Conservation (phyloP, 1,284 basidiomycete genomes). For the Rhodofomes roseus region DNA sequence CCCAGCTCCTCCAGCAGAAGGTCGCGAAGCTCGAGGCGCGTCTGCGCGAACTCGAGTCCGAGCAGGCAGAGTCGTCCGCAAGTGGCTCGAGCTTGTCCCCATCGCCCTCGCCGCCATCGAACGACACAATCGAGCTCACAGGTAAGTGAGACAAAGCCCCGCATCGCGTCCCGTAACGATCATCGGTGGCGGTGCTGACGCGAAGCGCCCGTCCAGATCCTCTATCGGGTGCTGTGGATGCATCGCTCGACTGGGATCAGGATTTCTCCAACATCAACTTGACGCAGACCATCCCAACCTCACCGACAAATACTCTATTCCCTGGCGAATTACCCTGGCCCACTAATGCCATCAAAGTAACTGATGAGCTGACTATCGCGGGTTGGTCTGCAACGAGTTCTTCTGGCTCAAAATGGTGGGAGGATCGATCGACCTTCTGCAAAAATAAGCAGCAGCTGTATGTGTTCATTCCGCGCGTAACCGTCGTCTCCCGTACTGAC, state of each 20-base stretch:
- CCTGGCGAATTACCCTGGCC: not conserved
- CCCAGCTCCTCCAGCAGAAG: slow-evolving; percentile 56
- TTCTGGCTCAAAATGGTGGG: slow-evolving; percentile 20
- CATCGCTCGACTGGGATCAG: not conserved
- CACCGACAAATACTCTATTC: not conserved
- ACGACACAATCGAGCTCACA: not conserved
- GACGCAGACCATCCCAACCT: not conserved
- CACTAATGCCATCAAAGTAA: not conserved
- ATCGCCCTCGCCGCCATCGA: slow-evolving; percentile 4
- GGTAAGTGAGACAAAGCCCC: not conserved
- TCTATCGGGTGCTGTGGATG: not conserved
- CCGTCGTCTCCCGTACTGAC: slow-evolving; percentile 6
- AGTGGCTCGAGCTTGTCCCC: slow-evolving; percentile 3
- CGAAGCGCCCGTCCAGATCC: not conserved
- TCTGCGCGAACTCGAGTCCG: slow-evolving; percentile 48
- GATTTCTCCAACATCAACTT: not conserved
- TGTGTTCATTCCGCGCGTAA: slow-evolving; percentile 17
- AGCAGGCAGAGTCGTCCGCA: slow-evolving; percentile 20
- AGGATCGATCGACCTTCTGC: slow-evolving; percentile 25
- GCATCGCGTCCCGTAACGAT: not conserved
- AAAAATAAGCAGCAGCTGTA: slow-evolving; percentile 39
- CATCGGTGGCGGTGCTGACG: not conserved
- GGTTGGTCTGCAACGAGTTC: slow-evolving; percentile 6
- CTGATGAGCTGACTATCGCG: slow-evolving; percentile 6
- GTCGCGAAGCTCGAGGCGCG: slow-evolving; percentile 48